These are phyloP conservation scores for Diaporthe ampelina DNA, from an alignment of 2,329 filamentous ascomycete species.

Conservation along the genomic window DNA sequence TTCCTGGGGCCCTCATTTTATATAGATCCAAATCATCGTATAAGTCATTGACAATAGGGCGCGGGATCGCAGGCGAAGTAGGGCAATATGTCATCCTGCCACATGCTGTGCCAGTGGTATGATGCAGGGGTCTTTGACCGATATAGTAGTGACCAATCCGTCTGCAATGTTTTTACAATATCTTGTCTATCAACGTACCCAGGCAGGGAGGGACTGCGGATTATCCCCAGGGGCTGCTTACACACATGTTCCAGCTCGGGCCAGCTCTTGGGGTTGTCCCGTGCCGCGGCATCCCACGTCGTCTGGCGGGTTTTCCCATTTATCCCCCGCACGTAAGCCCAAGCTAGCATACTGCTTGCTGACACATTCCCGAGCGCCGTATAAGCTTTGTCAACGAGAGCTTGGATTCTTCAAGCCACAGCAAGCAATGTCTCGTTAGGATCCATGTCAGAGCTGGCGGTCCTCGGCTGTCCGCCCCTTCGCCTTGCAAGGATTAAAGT, in stretches of 20 bases:
- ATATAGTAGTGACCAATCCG: not conserved
- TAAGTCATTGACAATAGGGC: not conserved
- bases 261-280: not conserved
- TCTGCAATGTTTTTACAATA: too few relatives aligned
- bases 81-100: not conserved
- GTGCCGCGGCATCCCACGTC: not conserved
- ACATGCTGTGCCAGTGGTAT: not conserved
- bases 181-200: not conserved
- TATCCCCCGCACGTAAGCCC: too few relatives aligned
- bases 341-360: too few relatives aligned
- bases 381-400: too few relatives aligned
- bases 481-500: too few relatives aligned
- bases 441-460: too few relatives aligned
- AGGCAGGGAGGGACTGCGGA: not conserved
- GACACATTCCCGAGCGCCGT: too few relatives aligned
- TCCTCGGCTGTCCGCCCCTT: too few relatives aligned
- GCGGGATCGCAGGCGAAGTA: not conserved
- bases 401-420: too few relatives aligned
- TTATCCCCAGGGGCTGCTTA: slow-evolving; percentile 2
- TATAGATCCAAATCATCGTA: not conserved
- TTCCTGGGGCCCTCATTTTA: not conserved
- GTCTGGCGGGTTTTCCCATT: not conserved
- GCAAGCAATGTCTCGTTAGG: too few relatives aligned
- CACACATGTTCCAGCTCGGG: not conserved
- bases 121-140: not conserved